Evolutionary conservation across 2,329 filamentous ascomycete genomes (phyloP).

Genomic region (Lecanosticta acicola): DNA sequence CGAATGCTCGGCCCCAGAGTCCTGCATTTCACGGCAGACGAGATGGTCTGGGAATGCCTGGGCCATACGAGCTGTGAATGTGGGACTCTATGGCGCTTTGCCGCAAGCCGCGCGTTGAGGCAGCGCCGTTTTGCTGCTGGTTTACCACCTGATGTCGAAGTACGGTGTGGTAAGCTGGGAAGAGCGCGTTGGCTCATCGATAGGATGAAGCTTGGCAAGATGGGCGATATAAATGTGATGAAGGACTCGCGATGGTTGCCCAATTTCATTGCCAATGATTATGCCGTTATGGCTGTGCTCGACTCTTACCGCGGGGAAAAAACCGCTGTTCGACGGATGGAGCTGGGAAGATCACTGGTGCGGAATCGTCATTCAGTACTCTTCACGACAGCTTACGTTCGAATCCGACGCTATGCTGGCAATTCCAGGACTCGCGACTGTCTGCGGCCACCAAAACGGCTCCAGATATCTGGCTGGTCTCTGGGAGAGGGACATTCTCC

Average conservation of each 20-base stretch:
- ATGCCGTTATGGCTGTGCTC: not conserved
- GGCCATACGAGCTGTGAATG: not conserved
- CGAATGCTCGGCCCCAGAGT: not conserved
- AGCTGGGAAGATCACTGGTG: not conserved
- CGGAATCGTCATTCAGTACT: not conserved
- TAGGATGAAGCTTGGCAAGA: not conserved
- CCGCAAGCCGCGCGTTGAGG: not conserved
- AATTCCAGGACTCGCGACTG: not conserved
- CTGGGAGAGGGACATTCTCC: not conserved
- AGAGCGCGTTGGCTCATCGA: not conserved
- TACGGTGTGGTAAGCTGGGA: not conserved
- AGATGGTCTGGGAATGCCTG: not conserved
- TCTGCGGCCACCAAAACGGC: not conserved
- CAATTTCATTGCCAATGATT: not conserved
- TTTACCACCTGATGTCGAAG: not conserved
- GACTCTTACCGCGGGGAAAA: not conserved
- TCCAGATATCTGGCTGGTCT: not conserved
- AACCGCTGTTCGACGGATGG: not conserved
- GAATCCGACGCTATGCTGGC: not conserved
- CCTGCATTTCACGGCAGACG: not conserved
- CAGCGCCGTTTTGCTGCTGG: not conserved
- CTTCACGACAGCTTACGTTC: not conserved
- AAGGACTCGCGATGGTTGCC: too few relatives aligned
- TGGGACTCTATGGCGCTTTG: not conserved
- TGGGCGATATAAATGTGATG: too few relatives aligned